Evolutionary conservation across 805 yeast genomes (phyloP), one percentile per base, ranked within the genome.

Genomic region (Sugiyamaella marilandica): DNA sequence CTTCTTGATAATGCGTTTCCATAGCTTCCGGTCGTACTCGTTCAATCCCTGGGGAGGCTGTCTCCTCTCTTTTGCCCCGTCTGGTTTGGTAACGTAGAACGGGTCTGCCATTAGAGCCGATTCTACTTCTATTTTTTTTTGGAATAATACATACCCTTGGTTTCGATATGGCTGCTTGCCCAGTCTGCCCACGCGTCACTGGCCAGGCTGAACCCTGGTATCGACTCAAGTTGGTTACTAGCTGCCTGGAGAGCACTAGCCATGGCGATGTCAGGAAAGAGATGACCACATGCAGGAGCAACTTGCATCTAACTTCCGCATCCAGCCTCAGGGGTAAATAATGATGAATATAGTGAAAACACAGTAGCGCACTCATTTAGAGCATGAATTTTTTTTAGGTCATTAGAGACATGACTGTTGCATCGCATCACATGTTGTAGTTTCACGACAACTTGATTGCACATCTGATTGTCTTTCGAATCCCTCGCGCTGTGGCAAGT

Each of bases 1-100:
- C 55, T 80, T 77, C 48, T 71, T 75, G 63, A 84, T 91, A n/a
- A 90, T 72, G 24, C 66, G 70, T 64, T 83, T 85, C 95, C 94
- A 92, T 7, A 76, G 71, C 60, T 79, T 78, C 45, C 76, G 79
- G 58, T 89, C 94, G 36, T 74, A 71, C 49, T 79, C 77, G 2
- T 82, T 72, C 18, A 82, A 76, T 18, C 76, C 76, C 1, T 74
- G 76, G 1, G 91, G 87, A 11, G 87, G 74, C 55, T 77, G 77
- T 33, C 89, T 74, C 55, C 81, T 76, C 47, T 76, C 76, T 10
- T 81, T 66, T 52, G 75, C 72, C 3, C 95, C 81, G 62, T 77
- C 73, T 82, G 52, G 43, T 21, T 29, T 50, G 32, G 59, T 55
- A 31, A 57, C 64, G 49, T 63, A 67, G 48, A 60, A 68, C 13